Percentiles rank a stretch among this genome's conserved stretches.
Evolutionary conservation across 768 basidiomycete species (phyloP).

Genomic region (Boletales sp.): DNA sequence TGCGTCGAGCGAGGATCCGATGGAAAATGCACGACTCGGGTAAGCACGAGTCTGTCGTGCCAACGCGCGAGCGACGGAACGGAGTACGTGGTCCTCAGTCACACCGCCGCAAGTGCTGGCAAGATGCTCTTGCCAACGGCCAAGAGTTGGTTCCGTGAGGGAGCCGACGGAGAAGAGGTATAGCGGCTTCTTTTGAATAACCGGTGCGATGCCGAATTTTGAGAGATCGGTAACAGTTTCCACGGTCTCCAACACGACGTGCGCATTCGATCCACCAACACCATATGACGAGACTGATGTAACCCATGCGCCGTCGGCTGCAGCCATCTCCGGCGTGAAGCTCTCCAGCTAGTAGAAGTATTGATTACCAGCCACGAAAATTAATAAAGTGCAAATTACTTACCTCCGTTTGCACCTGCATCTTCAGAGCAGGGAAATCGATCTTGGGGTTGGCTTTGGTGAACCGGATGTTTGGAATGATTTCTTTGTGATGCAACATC

Average conservation of each 20-base stretch:
- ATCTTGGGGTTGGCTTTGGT: constrained; percentile 26
- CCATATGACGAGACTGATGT: constrained; percentile 33
- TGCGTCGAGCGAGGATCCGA: constrained; percentile 19
- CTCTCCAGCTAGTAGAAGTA: constrained; percentile 15
- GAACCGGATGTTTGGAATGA: constrained; percentile 28
- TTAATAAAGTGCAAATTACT: not conserved
- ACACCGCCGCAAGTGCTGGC: constrained; percentile 9
- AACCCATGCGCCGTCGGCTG: constrained; percentile 26
- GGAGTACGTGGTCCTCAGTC: constrained; percentile 22
- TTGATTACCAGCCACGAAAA: no score
- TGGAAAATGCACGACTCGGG: constrained; percentile 23
- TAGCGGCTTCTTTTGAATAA: constrained; percentile 11
- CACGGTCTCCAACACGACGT: constrained; percentile 28
- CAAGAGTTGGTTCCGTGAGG: constrained; percentile 24
- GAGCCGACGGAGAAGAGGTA: constrained; percentile 28
- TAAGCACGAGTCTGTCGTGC: constrained; percentile 30
- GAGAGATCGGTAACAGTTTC: constrained; percentile 16
- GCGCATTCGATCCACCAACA: constrained; percentile 33
- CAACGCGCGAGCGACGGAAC: constrained; percentile 26
- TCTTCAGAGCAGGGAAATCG: constrained; percentile 21
- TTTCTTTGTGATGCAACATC: constrained; percentile 30
- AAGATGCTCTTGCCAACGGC: constrained; percentile 25
- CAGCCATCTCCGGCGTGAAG: constrained; percentile 27
- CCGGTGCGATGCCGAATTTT: not conserved
- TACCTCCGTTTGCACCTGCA: constrained; percentile 25